These are phyloP conservation scores for Candida berthetii DNA, from an alignment of 805 yeast species.

Conservation along the genomic window DNA sequence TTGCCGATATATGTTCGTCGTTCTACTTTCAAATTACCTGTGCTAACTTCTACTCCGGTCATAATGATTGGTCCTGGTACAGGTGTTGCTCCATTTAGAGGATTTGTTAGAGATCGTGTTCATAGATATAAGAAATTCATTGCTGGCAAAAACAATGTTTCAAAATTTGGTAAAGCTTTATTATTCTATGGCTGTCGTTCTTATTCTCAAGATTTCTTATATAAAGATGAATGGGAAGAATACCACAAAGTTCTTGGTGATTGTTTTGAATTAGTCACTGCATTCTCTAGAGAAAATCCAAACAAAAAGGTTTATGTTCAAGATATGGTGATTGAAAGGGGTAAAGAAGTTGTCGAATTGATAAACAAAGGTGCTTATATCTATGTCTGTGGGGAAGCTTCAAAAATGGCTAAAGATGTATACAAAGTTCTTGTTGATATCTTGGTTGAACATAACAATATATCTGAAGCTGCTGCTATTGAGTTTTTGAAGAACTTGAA, in stretches of 20 bases:
- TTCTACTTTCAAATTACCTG: constrained; percentile 89
- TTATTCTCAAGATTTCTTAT: constrained; percentile 72
- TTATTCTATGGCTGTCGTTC: constrained; percentile 87
- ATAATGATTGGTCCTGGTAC: constrained; percentile 98
- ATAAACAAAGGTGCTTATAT: constrained; percentile 77
- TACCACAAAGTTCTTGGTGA: constrained; percentile 51
- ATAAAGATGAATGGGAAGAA: constrained; percentile 84
- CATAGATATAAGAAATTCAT: too few species aligned
- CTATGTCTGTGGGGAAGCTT: constrained; percentile 97
- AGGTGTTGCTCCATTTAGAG: constrained; percentile 98
- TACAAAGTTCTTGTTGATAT: constrained; percentile 62
- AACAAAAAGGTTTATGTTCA: constrained; percentile 74
- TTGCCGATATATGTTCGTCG: constrained; percentile 91
- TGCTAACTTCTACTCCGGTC: constrained; percentile 74
- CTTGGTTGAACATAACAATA: constrained; percentile 53
- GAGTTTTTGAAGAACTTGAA: constrained; percentile 74
- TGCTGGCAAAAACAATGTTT: constrained; percentile 36
- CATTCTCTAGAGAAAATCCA: constrained; percentile 81
- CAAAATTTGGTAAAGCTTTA: constrained; percentile 61
- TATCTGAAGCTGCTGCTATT: constrained; percentile 61
- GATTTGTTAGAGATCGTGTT: constrained; percentile 86
- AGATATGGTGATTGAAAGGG: constrained; percentile 55
- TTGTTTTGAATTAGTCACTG: constrained; percentile 67
- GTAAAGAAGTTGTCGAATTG: constrained; percentile 29
- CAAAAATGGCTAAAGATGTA: constrained; percentile 92